Conservation (phyloP, 768 basidiomycete species). For the Fomitopsis pulvina region DNA sequence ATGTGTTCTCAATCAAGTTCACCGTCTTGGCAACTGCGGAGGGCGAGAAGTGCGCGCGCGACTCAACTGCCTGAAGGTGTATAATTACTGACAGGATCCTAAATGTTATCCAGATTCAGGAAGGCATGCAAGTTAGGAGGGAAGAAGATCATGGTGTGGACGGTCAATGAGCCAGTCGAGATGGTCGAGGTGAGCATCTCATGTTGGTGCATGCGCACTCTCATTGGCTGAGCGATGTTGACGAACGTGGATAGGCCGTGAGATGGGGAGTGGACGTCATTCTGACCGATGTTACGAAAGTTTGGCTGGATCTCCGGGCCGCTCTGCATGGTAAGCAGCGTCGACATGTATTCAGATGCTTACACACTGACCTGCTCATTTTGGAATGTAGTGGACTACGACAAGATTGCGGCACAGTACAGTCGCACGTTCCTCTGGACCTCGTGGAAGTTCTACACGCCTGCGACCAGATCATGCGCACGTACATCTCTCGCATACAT, state of each 20-base stretch:
- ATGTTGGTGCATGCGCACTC: not conserved
- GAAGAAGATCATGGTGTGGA: conserved; percentile 93
- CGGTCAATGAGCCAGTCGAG: conserved; percentile 82
- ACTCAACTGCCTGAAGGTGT: not conserved
- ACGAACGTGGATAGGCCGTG: conserved; percentile 50
- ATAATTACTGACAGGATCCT: not conserved
- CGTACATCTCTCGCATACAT: conserved; percentile 9
- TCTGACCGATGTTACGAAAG: conserved; percentile 37
- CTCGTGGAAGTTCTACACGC: conserved; percentile 51
- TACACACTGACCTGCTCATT: not conserved
- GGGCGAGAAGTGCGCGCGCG: conserved; percentile 52
- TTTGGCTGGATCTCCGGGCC: conserved; percentile 32
- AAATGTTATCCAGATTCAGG: conserved; percentile 51
- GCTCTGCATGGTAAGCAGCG: conserved; percentile 20
- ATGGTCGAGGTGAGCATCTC: conserved; percentile 73
- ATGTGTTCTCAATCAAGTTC: conserved; percentile 85
- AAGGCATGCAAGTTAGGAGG: conserved; percentile 70
- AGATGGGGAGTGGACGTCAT: conserved; percentile 39
- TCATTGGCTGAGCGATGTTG: not conserved
- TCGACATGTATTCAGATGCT: too few species aligned
- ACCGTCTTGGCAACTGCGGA: conserved; percentile 60
- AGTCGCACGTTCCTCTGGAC: conserved; percentile 75
- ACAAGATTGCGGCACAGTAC: conserved; percentile 54
- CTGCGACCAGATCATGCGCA: conserved; percentile 24
- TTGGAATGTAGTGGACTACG: conserved; percentile 63